Conservation (phyloP, 139 green algal genomes). For the Micromonas commoda region DNA sequence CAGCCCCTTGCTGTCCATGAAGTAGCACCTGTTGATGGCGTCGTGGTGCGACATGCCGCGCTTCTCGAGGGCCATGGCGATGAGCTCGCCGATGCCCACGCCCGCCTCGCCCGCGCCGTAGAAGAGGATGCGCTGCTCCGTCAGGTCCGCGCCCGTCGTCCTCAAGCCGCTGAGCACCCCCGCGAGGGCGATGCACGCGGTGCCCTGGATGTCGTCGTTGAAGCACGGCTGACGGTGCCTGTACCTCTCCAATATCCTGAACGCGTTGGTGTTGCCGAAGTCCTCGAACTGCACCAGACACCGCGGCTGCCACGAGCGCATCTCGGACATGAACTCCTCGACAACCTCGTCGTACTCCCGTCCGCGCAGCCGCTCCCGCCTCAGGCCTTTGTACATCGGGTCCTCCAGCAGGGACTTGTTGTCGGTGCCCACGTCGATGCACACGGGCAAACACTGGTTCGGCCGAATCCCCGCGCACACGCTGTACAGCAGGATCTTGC, state of each 20-base stretch:
- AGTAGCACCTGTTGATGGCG: slow-evolving; percentile 52
- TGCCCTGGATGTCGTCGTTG: slow-evolving; percentile 93
- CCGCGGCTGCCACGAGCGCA: slow-evolving; percentile 19
- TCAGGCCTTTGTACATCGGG: slow-evolving; percentile 46
- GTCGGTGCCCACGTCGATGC: slow-evolving; percentile 86
- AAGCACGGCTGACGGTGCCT: slow-evolving; percentile 55
- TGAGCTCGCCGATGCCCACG: slow-evolving; percentile 68
- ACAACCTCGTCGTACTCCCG: slow-evolving; percentile 44
- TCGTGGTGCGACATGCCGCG: slow-evolving; percentile 24
- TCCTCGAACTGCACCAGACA: slow-evolving; percentile 79
- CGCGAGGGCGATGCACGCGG: slow-evolving; percentile 70
- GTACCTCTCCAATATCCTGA: slow-evolving; percentile 61
- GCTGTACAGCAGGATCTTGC: slow-evolving; percentile 74
- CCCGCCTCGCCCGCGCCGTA: slow-evolving; percentile 66
- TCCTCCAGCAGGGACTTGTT: slow-evolving; percentile 62
- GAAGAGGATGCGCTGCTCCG: slow-evolving; percentile 61
- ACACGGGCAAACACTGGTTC: slow-evolving; percentile 65
- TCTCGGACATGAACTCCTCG: slow-evolving; percentile 37
- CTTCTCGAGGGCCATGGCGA: slow-evolving; percentile 41
- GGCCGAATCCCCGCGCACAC: slow-evolving; percentile 52
- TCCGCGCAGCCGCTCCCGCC: slow-evolving; percentile 13
- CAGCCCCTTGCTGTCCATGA: slow-evolving; percentile 73
- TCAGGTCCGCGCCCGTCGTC: slow-evolving; percentile 41
- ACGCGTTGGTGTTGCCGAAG: slow-evolving; percentile 76
- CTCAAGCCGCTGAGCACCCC: slow-evolving; percentile 62